phyloP scores from a whole-genome alignment of 768 basidiomycete genomes.

The Rubroboletus satanas region DNA sequence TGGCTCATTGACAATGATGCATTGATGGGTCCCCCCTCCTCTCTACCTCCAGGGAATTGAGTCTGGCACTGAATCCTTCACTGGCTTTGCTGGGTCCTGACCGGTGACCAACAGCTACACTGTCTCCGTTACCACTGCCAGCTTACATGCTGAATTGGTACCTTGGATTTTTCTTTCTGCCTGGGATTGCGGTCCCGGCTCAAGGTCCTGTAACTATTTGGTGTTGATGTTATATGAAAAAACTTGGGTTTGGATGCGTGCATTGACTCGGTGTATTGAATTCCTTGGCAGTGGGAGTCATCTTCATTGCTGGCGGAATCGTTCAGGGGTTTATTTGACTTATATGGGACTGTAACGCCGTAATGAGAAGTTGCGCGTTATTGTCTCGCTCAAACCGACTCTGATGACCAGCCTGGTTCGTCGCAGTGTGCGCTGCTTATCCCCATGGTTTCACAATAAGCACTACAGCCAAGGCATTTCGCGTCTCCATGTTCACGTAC shows the following conservation, averaged over 20 bases:
- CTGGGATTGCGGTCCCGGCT: neutral
- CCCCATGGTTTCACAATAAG: constrained; percentile 32
- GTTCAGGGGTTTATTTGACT: constrained; percentile 14
- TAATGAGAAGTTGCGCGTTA: constrained; percentile 11
- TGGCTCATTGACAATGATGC: constrained; percentile 41
- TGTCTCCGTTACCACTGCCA: constrained; percentile 31
- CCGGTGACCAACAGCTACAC: constrained; percentile 39
- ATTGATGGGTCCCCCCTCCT: constrained; percentile 38
- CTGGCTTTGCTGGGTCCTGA: constrained; percentile 46
- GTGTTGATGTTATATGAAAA: no score
- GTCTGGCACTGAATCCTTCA: constrained; percentile 54
- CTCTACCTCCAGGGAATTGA: constrained; percentile 54
- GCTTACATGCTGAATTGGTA: neutral
- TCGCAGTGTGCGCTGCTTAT: constrained; percentile 10
- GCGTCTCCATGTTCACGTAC: constrained; percentile 23
- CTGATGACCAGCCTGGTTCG: neutral
- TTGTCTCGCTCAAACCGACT: constrained; percentile 22
- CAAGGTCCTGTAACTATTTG: neutral
- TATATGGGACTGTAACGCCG: neutral
- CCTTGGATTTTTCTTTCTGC: neutral
- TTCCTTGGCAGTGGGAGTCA: neutral
- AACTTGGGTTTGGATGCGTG: no score
- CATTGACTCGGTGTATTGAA: neutral
- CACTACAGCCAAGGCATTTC: constrained; percentile 10
- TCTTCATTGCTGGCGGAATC: neutral